Conservation (phyloP, 2,329 filamentous ascomycete genomes). For the Huntiella decipiens region DNA sequence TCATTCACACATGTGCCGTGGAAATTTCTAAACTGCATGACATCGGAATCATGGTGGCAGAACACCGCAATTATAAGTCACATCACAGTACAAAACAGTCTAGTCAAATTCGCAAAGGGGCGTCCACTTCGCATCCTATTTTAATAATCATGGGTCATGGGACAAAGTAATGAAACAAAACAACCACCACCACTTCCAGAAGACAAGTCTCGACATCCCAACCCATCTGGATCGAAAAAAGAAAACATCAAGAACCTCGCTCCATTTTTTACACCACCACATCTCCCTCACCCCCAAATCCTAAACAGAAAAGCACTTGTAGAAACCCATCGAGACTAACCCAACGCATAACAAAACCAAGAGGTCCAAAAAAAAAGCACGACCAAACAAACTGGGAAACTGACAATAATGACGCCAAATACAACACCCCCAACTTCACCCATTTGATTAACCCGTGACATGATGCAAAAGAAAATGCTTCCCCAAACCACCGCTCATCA, state of each 20-base stretch:
- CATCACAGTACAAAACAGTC: no score
- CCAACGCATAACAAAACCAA: not conserved
- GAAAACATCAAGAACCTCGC: not conserved
- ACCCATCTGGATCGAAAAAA: no score
- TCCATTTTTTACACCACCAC: not conserved
- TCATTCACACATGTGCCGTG: no score
- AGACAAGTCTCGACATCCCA: not conserved
- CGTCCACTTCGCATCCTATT: slow-evolving; percentile 1
- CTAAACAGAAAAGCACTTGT: not conserved
- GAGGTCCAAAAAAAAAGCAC: not conserved
- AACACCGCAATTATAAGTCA: no score
- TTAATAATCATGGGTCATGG: slow-evolving; percentile 3
- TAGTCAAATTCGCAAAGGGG: not conserved
- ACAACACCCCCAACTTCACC: not conserved
- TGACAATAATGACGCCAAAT: slow-evolving; percentile 3
- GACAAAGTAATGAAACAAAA: slow-evolving; percentile 3
- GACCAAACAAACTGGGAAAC: not conserved
- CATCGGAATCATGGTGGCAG: no score
- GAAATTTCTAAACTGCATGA: no score
- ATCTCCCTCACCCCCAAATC: not conserved
- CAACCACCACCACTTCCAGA: not conserved
- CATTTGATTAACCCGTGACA: slow-evolving; percentile 1
- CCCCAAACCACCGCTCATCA: not conserved
- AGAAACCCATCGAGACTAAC: not conserved
- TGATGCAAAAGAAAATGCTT: not conserved